phyloP scores from a whole-genome alignment of 805 yeast genomes.

The Kodamaea kaohsiungensis region DNA sequence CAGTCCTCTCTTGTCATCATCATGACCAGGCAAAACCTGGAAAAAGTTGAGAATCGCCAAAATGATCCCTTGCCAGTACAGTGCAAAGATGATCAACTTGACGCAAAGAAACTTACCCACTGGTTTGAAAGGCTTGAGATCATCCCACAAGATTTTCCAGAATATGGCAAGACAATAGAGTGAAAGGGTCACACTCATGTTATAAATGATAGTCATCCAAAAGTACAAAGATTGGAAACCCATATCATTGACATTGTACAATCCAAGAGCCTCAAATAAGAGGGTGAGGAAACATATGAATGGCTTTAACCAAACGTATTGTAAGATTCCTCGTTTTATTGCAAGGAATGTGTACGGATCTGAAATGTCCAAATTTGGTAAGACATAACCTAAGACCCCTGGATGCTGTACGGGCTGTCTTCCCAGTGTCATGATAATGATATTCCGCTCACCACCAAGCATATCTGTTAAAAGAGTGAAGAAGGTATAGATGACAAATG shows the following conservation, averaged over 20 bases:
- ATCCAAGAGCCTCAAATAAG: conserved; percentile 46
- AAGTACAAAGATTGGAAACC: conserved; percentile 52
- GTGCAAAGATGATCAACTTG: conserved; percentile 90
- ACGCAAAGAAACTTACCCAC: conserved; percentile 93
- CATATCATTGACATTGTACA: conserved; percentile 53
- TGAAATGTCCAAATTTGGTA: conserved; percentile 71
- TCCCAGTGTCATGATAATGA: conserved; percentile 70
- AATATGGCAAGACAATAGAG: conserved; percentile 84
- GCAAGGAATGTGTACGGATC: conserved; percentile 78
- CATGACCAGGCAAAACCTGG: conserved; percentile 42
- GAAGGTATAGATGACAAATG: conserved; percentile 92
- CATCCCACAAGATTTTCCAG: conserved; percentile 86
- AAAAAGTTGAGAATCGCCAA: conserved; percentile 53
- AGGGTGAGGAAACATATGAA: conserved; percentile 61
- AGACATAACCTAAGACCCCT: conserved; percentile 50
- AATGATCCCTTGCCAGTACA: conserved; percentile 92
- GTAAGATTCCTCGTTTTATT: conserved; percentile 84
- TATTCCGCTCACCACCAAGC: conserved; percentile 90
- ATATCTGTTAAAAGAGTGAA: conserved; percentile 78
- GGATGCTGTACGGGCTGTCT: conserved; percentile 71
- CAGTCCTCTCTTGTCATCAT: conserved; percentile 18
- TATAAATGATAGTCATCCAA: conserved; percentile 71
- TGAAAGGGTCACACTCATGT: conserved; percentile 77
- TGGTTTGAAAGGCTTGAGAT: conserved; percentile 78
- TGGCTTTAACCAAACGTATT: conserved; percentile 95